Conservation (phyloP, 1,284 basidiomycete genomes). For the Tilletia setariae region DNA sequence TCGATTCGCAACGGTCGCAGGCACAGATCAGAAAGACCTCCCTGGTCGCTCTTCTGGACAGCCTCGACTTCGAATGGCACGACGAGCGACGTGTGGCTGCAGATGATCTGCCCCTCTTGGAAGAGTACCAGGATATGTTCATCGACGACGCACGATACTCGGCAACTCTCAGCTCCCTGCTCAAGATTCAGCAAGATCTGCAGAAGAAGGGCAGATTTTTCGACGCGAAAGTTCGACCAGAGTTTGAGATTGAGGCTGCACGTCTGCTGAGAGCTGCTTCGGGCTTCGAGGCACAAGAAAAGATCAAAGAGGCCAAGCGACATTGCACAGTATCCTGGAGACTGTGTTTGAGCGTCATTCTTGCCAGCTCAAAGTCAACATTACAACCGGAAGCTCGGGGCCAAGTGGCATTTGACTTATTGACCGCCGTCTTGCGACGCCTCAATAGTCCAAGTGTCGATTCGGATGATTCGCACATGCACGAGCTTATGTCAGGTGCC, state of each 20-base stretch:
- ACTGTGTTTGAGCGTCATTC: background rate
- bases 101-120: background rate
- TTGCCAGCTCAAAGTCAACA: background rate
- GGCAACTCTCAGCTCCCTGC: background rate
- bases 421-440: conserved; percentile 64
- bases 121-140: conserved; percentile 1
- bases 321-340: background rate
- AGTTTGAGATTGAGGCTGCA: background rate
- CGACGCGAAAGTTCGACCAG: conserved; percentile 6
- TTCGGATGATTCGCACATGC: background rate
- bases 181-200: conserved; percentile 7
- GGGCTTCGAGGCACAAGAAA: background rate
- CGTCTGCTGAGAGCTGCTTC: background rate
- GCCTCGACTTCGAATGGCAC: conserved; percentile 80
- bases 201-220: conserved; percentile 12
- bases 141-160: background rate
- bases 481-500: background rate
- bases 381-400: conserved; percentile 75
- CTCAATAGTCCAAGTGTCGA: conserved; percentile 3
- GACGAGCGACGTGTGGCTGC: conserved; percentile 60
- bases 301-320: background rate
- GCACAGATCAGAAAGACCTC: conserved; percentile 62
- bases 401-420: conserved; percentile 78
- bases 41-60: conserved; percentile 81
- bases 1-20: conserved; percentile 7